These are phyloP conservation scores for Colletotrichum graminicola DNA, from an alignment of 2,329 filamentous ascomycete species.

Conservation along the genomic window DNA sequence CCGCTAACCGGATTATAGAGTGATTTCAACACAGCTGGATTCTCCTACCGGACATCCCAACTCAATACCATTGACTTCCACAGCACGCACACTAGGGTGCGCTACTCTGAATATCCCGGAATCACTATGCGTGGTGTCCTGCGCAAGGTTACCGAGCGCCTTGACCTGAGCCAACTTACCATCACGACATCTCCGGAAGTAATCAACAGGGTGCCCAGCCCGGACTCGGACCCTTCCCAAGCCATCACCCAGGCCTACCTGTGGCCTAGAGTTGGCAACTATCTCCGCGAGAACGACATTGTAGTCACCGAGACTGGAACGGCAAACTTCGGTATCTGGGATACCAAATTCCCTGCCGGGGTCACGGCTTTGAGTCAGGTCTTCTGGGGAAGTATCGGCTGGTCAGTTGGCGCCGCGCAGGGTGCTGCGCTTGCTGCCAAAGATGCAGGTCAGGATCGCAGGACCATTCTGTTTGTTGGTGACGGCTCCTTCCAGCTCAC, in stretches of 20 bases:
- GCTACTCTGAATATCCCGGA: constrained; percentile 83
- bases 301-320: constrained; percentile 91
- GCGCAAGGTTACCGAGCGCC: constrained; percentile 72
- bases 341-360: constrained; percentile 81
- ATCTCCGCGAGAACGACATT: constrained; percentile 79
- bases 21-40: constrained; percentile 87
- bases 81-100: constrained; percentile 77
- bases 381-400: constrained; percentile 76
- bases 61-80: constrained; percentile 86
- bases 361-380: constrained; percentile 86
- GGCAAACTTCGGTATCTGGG: constrained; percentile 88
- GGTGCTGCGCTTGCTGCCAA: constrained; percentile 80
- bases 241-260: constrained; percentile 78
- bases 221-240: constrained; percentile 54
- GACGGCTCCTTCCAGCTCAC: constrained; percentile 91
- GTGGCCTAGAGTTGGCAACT: constrained; percentile 82
- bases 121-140: constrained; percentile 85
- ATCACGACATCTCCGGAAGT: constrained; percentile 66
- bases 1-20: constrained; percentile 57
- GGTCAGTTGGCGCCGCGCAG: constrained; percentile 70
- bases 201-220: constrained; percentile 60
- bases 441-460: constrained; percentile 68
- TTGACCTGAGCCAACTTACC: constrained; percentile 70
- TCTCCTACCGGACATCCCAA: constrained; percentile 82
- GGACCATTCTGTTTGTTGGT: constrained; percentile 88